Conservation (phyloP, 306 rosid genomes). For the Corylus avellana region DNA sequence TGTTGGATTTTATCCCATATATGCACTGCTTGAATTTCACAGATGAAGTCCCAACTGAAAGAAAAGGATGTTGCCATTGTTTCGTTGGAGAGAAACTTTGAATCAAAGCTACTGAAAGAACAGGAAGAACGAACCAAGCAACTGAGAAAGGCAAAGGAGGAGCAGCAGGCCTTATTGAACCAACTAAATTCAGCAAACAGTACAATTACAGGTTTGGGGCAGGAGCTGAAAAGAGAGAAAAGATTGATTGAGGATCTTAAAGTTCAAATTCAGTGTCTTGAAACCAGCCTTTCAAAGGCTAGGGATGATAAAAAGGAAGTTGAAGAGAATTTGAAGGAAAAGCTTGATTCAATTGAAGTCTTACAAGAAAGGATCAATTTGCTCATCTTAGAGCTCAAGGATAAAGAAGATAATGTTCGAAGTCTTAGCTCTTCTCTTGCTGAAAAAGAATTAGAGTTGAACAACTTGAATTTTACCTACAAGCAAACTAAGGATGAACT, state of each 20-base stretch:
- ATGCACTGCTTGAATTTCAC: constrained; percentile 41
- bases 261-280: constrained; percentile 49
- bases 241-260: constrained; percentile 54
- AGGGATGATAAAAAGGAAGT: constrained; percentile 48
- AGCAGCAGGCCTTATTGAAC: constrained; percentile 49
- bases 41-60: constrained; percentile 66
- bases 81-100: constrained; percentile 61
- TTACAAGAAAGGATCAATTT: constrained; percentile 50
- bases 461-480: constrained; percentile 47
- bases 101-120: constrained; percentile 58
- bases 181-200: constrained; percentile 60
- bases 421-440: constrained; percentile 64
- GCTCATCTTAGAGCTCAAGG: constrained; percentile 58
- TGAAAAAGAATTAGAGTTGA: constrained; percentile 67
- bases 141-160: constrained; percentile 69
- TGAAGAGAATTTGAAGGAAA: constrained; percentile 46
- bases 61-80: constrained; percentile 67
- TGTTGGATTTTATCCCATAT: constrained; percentile 27
- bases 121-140: constrained; percentile 64
- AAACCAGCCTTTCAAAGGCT: constrained; percentile 37
- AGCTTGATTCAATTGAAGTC: constrained; percentile 29
- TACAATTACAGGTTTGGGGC: constrained; percentile 50
- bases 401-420: constrained; percentile 47
- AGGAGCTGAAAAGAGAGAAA: constrained; percentile 65
- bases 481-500: constrained; percentile 55